Base-by-base conservation (phyloP, 805 yeast genomes). In the Clavispora santaluciae region DNA sequence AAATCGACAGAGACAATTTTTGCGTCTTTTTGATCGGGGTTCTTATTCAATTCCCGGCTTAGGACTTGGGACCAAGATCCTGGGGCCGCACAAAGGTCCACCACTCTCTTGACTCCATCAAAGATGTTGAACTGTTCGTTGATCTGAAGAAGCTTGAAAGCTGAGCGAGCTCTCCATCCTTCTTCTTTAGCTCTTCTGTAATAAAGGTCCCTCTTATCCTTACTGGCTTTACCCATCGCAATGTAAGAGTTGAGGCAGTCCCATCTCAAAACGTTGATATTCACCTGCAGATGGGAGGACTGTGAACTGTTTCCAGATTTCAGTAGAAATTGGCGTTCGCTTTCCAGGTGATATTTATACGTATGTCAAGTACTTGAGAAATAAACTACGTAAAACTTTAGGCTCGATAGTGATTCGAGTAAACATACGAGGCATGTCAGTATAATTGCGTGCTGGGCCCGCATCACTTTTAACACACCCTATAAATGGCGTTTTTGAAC, bases 111-210 rank as follows among this genome's bases (percentile, higher is more conserved):
- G 25, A 89, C 80, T 30, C 79, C 83, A 38, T 79, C 73, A 42
- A 93, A 78, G 26, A 89, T 75, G 46, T 85, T 83, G 60, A 91
- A 93, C 60, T 93, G 90, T 42, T 91, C 96, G 55, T 93, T 84
- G 36, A 93, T 67, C 59, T 93, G 99, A 3, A 93, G 71, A 9
- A 93, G 74, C 59, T 93, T 93, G 72, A 88, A 93, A 0, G 99
- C 99, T 0, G 97, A 89, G 33, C 99, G 72, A 1, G 99, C 99
- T 53, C 99, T 73, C 86, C 95, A 93, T 10, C 99, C 99, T 61
- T 90, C 95, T 59, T 93, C 99, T 57, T 93, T 93, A 42, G 99
- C 99, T 59, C 86, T 82, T 62, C 99, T 44, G 54, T 86, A 87
- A 65, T 90, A 91, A 43, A 90, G 66, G 63, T 90, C 98, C 62